A percentile compares a stretch with the other conserved stretches of the same genome.
These are phyloP conservation scores for Plantago ovata DNA, from an alignment of 257 asterid genomes.

Conservation along the genomic window DNA sequence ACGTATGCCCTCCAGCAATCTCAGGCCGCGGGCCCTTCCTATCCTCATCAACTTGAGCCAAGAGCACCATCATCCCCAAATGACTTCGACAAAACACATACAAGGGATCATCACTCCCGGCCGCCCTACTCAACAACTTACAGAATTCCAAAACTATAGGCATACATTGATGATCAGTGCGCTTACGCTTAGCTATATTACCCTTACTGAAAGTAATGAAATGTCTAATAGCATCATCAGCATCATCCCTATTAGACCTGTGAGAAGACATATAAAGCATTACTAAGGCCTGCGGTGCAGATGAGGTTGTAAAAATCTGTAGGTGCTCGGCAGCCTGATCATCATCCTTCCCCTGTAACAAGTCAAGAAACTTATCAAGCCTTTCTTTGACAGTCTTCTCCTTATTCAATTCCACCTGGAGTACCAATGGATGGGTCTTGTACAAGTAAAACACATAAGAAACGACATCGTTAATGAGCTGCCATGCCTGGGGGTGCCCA, in stretches of 20 bases:
- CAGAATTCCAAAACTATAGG: conserved; percentile 65
- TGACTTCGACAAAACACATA: conserved; percentile 51
- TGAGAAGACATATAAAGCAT: conserved; percentile 62
- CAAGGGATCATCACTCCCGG: conserved; percentile 47
- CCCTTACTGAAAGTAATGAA: conserved; percentile 46
- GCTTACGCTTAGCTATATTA: conserved; percentile 19
- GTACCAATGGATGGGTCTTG: conserved; percentile 28
- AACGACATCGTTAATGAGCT: conserved; percentile 52
- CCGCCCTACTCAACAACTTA: conserved; percentile 43
- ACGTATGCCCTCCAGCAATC: conserved; percentile 13
- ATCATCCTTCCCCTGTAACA: conserved; percentile 22
- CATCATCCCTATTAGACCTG: conserved; percentile 37
- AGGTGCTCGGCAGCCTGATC: conserved; percentile 44
- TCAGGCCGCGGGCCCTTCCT: conserved; percentile 5
- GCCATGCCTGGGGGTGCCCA: conserved; percentile 77
- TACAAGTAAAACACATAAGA: conserved; percentile 34
- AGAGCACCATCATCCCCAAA: conserved; percentile 45
- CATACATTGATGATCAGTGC: conserved; percentile 31
- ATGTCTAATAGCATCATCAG: conserved; percentile 52
- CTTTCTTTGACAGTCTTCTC: conserved; percentile 32
- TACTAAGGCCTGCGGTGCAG: conserved; percentile 70
- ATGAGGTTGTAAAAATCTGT: conserved; percentile 52
- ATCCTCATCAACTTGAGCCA: neutral
- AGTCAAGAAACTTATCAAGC: conserved; percentile 40
- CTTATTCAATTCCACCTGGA: neutral